Evolutionary conservation across 2,329 filamentous ascomycete genomes (phyloP), one percentile per base, ranked within the genome.

Genomic region (Pseudogymnoascus sp.): DNA sequence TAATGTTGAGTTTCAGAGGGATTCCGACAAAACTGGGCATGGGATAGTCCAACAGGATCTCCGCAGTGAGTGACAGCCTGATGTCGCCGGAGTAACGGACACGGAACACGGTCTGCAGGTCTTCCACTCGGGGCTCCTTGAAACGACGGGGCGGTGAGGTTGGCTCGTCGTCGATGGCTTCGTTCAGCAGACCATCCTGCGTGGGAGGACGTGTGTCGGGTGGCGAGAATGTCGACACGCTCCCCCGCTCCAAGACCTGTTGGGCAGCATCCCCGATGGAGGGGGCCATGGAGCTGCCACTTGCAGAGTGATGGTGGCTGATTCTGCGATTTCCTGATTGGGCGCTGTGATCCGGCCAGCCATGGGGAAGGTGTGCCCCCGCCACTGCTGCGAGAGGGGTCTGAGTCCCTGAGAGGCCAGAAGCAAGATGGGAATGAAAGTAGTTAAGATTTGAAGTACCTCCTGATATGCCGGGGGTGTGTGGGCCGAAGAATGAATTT

Each of bases 11-110:
- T 75, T 95, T 93, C 57, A 99, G 83, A 1, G 95, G 95, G 66
- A 99, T 93, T 11, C 93, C 92, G 2, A 98, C 93, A 72, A 99
- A 99, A 78, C 91, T 96, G 43, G 93, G 93, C 91, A 98, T 98
- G 0, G 95, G 95, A 75, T 99, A 99, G 77, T 99, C 95, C 36
- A 99, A 86, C 34, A 98, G 81, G 45, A 99, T 96, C 77, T 98
- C 93, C 0, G 95, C 93, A 23, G 95, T 98, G 61, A 99, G 81
- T 66, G 92, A 91, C 64, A 99, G 83, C 69, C 88, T 87, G 65
- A 99, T 83, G 72, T 97, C 90, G 34, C 95, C 95, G 2, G 88
- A 85, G 76, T 99, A 99, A 64, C 87, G 87, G 66, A 96, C 93
- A 68, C 93, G 89, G 72, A 96, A 93, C 5, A 98, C 90, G 60